Percentiles rank a stretch among this genome's conserved stretches.
These are phyloP conservation scores for Trametes maxima DNA, from an alignment of 768 basidiomycete species.

Conservation along the genomic window DNA sequence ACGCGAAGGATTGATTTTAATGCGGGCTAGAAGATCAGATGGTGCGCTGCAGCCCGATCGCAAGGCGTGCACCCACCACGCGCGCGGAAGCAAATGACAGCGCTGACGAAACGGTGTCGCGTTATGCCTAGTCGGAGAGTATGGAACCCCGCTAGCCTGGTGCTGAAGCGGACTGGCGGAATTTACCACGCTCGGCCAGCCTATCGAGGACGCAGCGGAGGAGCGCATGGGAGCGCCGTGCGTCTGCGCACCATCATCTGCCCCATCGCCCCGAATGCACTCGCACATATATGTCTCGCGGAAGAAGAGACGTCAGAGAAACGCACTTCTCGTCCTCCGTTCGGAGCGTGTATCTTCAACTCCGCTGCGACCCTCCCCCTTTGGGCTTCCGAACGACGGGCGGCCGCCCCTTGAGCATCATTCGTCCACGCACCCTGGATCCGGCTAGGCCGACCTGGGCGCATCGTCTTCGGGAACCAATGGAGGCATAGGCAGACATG, in stretches of 20 bases:
- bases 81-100: conserved; percentile 19
- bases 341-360: background rate
- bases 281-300: conserved; percentile 7
- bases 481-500: background rate
- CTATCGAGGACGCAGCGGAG: conserved; percentile 2
- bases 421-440: conserved; percentile 5
- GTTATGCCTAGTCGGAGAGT: conserved; percentile 6
- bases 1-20: background rate
- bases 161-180: conserved; percentile 2
- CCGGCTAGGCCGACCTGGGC: conserved; percentile 15
- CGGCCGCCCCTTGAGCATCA: background rate
- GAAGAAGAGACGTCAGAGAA: conserved; percentile 16
- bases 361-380: conserved; percentile 3
- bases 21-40: conserved; percentile 20
- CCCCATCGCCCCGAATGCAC: conserved; percentile 1
- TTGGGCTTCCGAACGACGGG: background rate
- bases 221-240: background rate
- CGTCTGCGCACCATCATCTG: background rate
- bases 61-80: conserved; percentile 6
- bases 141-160: conserved; percentile 11
- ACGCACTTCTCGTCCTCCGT: background rate
- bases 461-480: conserved; percentile 4
- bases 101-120: conserved; percentile 12
- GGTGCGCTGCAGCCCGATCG: conserved; percentile 12
- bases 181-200: background rate